phyloP scores from a whole-genome alignment of 352 stramenopile species.

The Elongisporangium senticosum region DNA sequence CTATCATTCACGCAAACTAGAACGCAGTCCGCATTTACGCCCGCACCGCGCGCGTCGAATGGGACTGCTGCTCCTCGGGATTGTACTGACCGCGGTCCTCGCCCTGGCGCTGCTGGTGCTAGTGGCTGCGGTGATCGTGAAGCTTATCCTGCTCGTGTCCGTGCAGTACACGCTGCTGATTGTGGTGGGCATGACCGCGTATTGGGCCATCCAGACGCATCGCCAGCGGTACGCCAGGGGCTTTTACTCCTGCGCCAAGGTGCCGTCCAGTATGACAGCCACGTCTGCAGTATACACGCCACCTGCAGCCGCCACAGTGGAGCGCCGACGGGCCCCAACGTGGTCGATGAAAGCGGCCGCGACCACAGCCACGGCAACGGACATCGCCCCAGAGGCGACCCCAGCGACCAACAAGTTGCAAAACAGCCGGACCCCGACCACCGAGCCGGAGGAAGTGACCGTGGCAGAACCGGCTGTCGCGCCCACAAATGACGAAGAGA shows the following conservation, averaged over 20 bases:
- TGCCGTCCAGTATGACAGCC: slow-evolving; percentile 7
- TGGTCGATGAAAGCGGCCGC: not conserved
- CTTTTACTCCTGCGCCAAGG: slow-evolving; percentile 42
- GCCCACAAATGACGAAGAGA: slow-evolving; percentile 1
- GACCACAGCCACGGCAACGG: not conserved
- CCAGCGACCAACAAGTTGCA: not conserved
- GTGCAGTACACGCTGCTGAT: slow-evolving; percentile 18
- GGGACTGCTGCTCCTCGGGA: slow-evolving; percentile 19
- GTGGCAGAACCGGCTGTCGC: not conserved
- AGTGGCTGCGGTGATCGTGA: slow-evolving; percentile 16
- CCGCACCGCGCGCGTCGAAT: slow-evolving; percentile 7
- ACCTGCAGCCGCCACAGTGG: not conserved
- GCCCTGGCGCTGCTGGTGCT: slow-evolving; percentile 17
- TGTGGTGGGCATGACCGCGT: slow-evolving; percentile 4
- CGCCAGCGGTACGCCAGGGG: slow-evolving; percentile 25
- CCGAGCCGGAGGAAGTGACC: not conserved
- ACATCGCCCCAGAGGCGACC: not conserved
- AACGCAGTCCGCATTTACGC: not conserved
- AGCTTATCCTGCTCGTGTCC: slow-evolving; percentile 24
- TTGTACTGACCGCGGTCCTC: slow-evolving; percentile 8
- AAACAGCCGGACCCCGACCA: slow-evolving; percentile 3
- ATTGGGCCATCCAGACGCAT: slow-evolving; percentile 18
- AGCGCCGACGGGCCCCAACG: not conserved
- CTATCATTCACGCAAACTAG: not conserved
- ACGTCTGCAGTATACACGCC: not conserved